Evolutionary conservation across 2,329 filamentous ascomycete species (phyloP).

Genomic region (Aplosporella prunicola): DNA sequence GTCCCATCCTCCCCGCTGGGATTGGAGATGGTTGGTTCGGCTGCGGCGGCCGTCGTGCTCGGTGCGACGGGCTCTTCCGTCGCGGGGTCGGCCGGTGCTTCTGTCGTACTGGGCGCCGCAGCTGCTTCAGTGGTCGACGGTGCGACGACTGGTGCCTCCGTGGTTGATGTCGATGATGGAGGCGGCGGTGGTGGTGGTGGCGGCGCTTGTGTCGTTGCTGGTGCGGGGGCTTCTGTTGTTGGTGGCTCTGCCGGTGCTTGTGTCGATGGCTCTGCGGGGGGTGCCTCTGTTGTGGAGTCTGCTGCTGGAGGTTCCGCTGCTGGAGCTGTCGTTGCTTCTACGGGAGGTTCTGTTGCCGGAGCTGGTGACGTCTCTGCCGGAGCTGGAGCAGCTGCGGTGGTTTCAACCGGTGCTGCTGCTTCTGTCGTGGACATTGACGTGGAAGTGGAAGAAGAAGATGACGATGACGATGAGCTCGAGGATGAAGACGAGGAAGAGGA

Average conservation of each 20-base stretch:
- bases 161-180: not conserved
- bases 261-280: not conserved
- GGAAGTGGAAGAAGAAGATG: not conserved
- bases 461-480: not conserved
- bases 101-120: not conserved
- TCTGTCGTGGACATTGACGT: not conserved
- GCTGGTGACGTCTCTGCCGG: not conserved
- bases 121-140: not conserved
- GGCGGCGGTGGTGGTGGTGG: not conserved
- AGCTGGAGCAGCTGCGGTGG: not conserved
- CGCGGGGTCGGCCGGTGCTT: not conserved
- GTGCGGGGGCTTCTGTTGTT: not conserved
- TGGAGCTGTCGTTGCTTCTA: not conserved
- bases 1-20: constrained; percentile 13
- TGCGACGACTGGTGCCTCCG: not conserved
- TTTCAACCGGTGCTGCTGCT: not conserved
- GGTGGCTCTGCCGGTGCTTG: not conserved
- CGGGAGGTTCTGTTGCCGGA: not conserved
- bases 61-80: not conserved
- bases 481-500: not conserved
- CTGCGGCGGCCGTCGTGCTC: not conserved
- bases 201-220: not conserved
- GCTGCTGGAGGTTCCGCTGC: not conserved
- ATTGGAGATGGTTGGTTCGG: constrained; percentile 8
- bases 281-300: not conserved